phyloP scores from a whole-genome alignment of 2,329 filamentous ascomycete genomes.

The Aureobasidium subglaciale region DNA sequence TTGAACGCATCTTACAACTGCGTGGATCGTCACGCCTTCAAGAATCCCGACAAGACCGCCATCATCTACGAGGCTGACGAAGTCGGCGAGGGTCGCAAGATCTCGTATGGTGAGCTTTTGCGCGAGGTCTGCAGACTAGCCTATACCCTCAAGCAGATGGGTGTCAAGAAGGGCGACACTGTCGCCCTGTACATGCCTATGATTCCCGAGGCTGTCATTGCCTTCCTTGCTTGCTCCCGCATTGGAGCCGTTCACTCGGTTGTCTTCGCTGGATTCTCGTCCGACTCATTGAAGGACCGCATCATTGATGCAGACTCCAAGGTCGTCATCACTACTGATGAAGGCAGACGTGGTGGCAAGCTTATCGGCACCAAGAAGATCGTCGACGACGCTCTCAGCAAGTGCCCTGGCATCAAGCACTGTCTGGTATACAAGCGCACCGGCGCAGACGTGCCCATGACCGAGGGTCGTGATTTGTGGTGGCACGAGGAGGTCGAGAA shows the following conservation, averaged over 20 bases:
- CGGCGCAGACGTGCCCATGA: conserved; percentile 87
- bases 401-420: conserved; percentile 80
- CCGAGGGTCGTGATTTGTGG: conserved; percentile 82
- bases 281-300: conserved; percentile 90
- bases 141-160: conserved; percentile 87
- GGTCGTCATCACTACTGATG: conserved; percentile 93
- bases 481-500: conserved; percentile 99
- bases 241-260: conserved; percentile 97
- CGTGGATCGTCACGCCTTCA: conserved; percentile 92
- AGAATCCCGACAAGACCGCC: conserved; percentile 84
- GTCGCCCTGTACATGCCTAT: conserved; percentile 97
- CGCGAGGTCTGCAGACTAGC: conserved; percentile 83
- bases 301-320: conserved; percentile 85
- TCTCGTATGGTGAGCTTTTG: conserved; percentile 90
- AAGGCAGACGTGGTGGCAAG: conserved; percentile 97
- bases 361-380: conserved; percentile 98
- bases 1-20: conserved; percentile 97
- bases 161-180: conserved; percentile 93
- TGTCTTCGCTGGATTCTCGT: conserved; percentile 94
- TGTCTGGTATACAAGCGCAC: conserved; percentile 94
- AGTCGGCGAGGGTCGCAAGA: conserved; percentile 72
- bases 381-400: conserved; percentile 93
- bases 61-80: conserved; percentile 99
- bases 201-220: conserved; percentile 92
- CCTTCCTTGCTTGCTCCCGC: conserved; percentile 82